A percentile compares a stretch with the other conserved stretches of the same genome.
phyloP scores from a whole-genome alignment of 148 eudicot species.

The Suaeda aralocaspica region DNA sequence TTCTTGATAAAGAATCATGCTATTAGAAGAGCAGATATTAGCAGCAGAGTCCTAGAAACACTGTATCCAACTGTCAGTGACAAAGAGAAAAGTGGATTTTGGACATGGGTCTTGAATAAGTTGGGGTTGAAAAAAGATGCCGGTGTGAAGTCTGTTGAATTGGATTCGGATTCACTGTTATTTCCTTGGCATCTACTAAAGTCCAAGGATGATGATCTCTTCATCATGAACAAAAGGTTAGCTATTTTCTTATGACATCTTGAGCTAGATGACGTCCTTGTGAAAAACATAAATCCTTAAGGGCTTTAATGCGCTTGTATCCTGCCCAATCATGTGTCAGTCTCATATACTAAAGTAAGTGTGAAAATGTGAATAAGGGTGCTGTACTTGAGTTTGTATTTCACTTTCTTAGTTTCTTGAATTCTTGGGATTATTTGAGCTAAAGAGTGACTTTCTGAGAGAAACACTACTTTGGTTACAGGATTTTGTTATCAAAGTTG shows the following conservation, averaged over 20 bases:
- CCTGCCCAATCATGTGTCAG: not conserved
- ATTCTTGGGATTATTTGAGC: not conserved
- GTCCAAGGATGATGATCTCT: constrained; percentile 39
- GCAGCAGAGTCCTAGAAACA: constrained; percentile 72
- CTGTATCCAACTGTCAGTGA: constrained; percentile 42
- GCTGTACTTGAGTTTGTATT: not conserved
- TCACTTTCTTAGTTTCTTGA: not conserved
- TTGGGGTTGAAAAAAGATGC: constrained; percentile 38
- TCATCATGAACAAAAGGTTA: constrained; percentile 67
- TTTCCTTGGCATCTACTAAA: constrained; percentile 91
- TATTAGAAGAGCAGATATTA: constrained; percentile 86
- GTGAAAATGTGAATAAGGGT: not conserved
- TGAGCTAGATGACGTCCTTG: not conserved
- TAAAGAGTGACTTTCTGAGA: not conserved
- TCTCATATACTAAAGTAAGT: not conserved
- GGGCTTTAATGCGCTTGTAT: not conserved
- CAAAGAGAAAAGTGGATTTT: constrained; percentile 42
- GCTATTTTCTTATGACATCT: constrained; percentile 12
- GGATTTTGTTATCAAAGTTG: no score
- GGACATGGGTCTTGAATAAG: constrained; percentile 64
- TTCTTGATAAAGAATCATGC: constrained; percentile 77
- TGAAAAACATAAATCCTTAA: not conserved
- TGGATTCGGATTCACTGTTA: constrained; percentile 43
- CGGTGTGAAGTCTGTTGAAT: constrained; percentile 35
- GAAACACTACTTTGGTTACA: no score